Base-by-base conservation (phyloP, 2,329 filamentous ascomycete genomes). In the Ilyonectria sp. region DNA sequence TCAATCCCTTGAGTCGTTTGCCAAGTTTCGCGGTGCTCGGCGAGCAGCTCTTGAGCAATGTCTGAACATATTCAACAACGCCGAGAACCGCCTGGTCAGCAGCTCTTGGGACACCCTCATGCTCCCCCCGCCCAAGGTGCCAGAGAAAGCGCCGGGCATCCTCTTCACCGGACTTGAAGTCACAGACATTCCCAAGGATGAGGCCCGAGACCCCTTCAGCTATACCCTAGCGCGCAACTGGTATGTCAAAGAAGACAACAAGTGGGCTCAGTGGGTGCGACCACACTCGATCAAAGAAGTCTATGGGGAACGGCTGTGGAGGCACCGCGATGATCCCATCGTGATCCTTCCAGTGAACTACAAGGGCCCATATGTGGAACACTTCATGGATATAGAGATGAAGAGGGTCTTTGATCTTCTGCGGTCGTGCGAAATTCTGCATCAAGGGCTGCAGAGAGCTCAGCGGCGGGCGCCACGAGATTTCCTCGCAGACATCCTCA, bases 21-120 rank as follows among this genome's bases (percentile, higher is more conserved):
- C 81, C 2, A 60, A 57, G 3, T 79, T 82, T 58, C 82, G 83
- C 11, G 85, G 84, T 1, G 79, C 78, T 60, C 79, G 81, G 47
- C 82, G 86, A 50, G 85, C 84, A 8, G 85, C 80, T 19, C 74
- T 87, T 23, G 84, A 86, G 69, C 79, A 81, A 33, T 79, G 78
- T 19, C 77, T 87, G 35, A 79, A 80, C 46, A 67, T 77, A 13
- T 80, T 85, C 53, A 74, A 77, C 33, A 81, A 74, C 61, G 43
- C 61, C 5, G 83, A 84, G 74, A 84, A 84, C 61, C 73, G 71
- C 47, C 69, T 74, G 7, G 74, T 80, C 44, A 78, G 79, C 63
- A 81, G 77, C 3, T 76, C 79, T 2, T 83, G 80, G 77, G 78
- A 79, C 29, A 78, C 79, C 0, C 73, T 84, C 10, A 71, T 82